These are phyloP conservation scores for Wallacemonas sp. DNA, from an alignment of 208 protist genomes.

Conservation along the genomic window DNA sequence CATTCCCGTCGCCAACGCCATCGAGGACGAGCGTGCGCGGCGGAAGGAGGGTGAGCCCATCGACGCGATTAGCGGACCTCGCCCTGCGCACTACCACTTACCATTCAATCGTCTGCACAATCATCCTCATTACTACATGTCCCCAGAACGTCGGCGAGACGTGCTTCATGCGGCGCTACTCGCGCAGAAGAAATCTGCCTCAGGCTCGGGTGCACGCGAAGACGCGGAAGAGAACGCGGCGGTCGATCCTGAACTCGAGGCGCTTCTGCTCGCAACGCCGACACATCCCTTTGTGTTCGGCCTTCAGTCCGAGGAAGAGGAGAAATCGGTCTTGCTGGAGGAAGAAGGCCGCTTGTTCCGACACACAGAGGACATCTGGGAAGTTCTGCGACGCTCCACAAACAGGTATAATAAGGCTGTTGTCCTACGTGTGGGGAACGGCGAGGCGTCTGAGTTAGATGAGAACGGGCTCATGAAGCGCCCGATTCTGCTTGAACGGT, in stretches of 20 bases:
- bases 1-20: not conserved
- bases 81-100: constrained; percentile 32
- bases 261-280: not conserved
- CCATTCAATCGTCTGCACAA: constrained; percentile 39
- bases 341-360: constrained; percentile 31
- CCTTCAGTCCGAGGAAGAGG: constrained; percentile 34
- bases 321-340: constrained; percentile 28
- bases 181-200: too few species aligned
- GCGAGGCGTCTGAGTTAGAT: constrained; percentile 18
- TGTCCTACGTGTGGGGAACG: constrained; percentile 10
- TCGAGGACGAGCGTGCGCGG: not conserved
- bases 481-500: constrained; percentile 11
- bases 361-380: constrained; percentile 43
- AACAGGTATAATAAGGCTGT: constrained; percentile 41
- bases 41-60: not conserved
- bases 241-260: not conserved
- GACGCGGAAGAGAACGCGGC: not conserved
- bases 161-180: not conserved
- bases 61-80: not conserved
- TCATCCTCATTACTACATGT: constrained; percentile 27
- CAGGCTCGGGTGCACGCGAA: too few species aligned
- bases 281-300: constrained; percentile 29
- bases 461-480: constrained; percentile 1
- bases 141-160: not conserved
- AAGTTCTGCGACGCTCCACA: constrained; percentile 35